These are phyloP conservation scores for Mycena epipterygia DNA, from an alignment of 768 basidiomycete genomes.

Conservation along the genomic window DNA sequence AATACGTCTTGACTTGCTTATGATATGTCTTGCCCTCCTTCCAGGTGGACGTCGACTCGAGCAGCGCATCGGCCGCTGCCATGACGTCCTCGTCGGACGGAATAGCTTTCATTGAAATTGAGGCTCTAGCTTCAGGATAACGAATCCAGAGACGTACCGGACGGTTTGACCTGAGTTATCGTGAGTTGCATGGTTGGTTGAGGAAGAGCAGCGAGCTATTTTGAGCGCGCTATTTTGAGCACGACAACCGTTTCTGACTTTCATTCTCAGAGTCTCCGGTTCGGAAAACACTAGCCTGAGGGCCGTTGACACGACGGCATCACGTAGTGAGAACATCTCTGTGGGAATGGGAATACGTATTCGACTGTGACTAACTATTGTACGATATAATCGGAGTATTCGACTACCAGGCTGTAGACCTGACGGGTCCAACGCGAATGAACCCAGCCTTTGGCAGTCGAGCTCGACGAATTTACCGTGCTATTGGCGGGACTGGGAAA, in stretches of 20 bases:
- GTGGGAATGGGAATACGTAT: no score
- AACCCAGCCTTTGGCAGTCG: no score
- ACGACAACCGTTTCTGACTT: neutral
- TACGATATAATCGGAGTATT: no score
- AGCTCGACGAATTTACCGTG: no score
- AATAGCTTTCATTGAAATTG: slow-evolving; percentile 58
- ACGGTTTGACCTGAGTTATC: slow-evolving; percentile 53
- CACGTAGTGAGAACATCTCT: neutral
- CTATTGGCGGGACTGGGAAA: no score
- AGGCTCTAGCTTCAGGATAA: neutral
- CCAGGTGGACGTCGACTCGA: slow-evolving; percentile 73
- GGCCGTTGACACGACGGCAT: neutral
- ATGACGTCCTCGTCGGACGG: slow-evolving; percentile 73
- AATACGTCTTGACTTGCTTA: slow-evolving; percentile 69
- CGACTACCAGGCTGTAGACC: no score
- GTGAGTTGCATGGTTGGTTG: slow-evolving; percentile 55
- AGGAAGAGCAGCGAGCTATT: neutral
- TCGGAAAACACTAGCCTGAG: neutral
- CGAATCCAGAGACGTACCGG: slow-evolving; percentile 47
- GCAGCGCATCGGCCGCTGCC: slow-evolving; percentile 64
- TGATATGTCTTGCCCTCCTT: slow-evolving; percentile 75
- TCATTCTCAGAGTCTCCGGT: neutral
- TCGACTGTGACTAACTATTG: no score
- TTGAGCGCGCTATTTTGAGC: no score
- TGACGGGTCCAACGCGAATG: no score